phyloP scores from a whole-genome alignment of 371 early-diverging fungal species.

The Smittium culicis region DNA sequence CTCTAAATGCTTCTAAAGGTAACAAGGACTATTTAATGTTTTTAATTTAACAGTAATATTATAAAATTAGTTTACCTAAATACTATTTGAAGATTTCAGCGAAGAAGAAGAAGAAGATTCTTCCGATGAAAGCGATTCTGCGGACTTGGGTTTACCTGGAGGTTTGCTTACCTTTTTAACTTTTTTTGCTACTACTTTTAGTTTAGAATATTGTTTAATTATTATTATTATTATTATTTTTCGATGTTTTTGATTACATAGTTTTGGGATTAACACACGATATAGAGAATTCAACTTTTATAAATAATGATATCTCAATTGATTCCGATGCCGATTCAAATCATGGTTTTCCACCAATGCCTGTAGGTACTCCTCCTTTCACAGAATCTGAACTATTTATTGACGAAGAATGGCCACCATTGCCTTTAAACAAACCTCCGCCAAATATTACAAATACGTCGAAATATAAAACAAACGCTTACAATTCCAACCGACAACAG shows the following conservation, averaged over 20 bases:
- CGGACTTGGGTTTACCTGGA: background rate
- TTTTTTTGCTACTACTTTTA: background rate
- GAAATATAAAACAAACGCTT: background rate
- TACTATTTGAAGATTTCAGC: background rate
- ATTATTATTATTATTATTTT: background rate
- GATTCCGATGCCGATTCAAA: constrained; percentile 10
- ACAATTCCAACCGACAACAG: background rate
- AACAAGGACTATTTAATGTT: no score
- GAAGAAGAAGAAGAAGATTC: constrained; percentile 6
- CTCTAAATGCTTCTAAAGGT: constrained; percentile 13
- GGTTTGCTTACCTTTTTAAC: background rate
- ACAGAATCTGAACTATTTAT: constrained; percentile 14
- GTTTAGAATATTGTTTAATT: no score
- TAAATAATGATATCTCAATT: background rate
- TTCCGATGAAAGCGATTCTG: background rate
- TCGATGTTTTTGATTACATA: background rate
- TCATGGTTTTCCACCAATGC: constrained; percentile 22
- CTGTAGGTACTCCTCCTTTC: constrained; percentile 26
- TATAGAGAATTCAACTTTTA: constrained; percentile 5
- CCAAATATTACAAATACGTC: background rate
- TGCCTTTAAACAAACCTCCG: constrained; percentile 20
- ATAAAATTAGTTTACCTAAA: background rate
- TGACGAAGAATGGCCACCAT: constrained; percentile 21
- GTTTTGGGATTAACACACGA: background rate
- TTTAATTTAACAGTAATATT: no score